Base-by-base conservation (phyloP, 2,329 filamentous ascomycete species). In the Davidsoniella virescens region DNA sequence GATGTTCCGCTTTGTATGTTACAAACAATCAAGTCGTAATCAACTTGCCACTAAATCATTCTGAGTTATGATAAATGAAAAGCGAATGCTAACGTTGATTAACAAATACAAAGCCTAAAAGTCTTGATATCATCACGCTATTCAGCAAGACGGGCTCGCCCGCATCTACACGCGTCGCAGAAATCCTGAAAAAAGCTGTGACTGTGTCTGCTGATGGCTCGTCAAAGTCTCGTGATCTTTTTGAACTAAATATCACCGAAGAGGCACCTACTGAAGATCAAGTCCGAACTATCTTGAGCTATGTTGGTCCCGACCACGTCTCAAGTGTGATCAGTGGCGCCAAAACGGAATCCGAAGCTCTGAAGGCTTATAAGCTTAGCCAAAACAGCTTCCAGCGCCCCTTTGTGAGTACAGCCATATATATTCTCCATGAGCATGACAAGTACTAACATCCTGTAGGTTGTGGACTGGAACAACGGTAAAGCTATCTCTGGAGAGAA, bases 391-490 rank as follows among this genome's bases (percentile, higher is more conserved):
- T 96, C 64, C 69, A 82, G 59, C 69, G 81, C 57, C 90, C 90
- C 23, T 67, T 95, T 63, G 85, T 92, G 69, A 60, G 82, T 73
- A 36, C 10, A 7, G 23, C 8, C 9, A 12, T 5, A 14, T 12
- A 38, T 38, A 23, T 5, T 5, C 20, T 10, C 16, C 4, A 18
- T 20, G 16, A 23, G 5, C 23, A 42, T 38, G 10, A 17, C 55
- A 49, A 52, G 61, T 62, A 59, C 43, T 48, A 38, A 53, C 55
- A 55, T 14, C 38, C 18, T 36, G 25, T 55, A 72, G 75, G 67
- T 82, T 52, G 90, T 96, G 48, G 90, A 96, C 63, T 96, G 92
- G 92, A 86, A 83, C 62, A 88, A 90, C 63, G 92, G 88, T 56
- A 84, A 79, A 63, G 90, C 81, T 44, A 70, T 84, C 67, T 69